These are phyloP conservation scores for Saturnispora besseyi DNA, from an alignment of 805 yeast genomes.

Conservation along the genomic window DNA sequence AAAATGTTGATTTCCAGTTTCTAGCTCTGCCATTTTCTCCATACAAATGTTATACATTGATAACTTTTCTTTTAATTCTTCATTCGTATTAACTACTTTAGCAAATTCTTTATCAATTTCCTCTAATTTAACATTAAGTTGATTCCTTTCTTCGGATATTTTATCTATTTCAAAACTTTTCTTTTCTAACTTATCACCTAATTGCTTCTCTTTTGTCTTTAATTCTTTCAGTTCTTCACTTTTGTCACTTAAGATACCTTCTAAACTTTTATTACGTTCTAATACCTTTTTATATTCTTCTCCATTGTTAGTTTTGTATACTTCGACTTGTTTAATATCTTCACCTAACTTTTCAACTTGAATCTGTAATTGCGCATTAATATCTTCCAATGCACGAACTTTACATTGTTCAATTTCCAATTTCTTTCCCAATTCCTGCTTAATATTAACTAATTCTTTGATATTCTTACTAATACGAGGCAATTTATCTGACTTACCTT, in stretches of 20 bases:
- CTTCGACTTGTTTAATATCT: background rate
- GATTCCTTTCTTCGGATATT: background rate
- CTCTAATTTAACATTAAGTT: background rate
- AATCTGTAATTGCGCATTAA: background rate
- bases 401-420: background rate
- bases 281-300: background rate
- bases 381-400: background rate
- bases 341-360: background rate
- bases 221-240: background rate
- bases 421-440: background rate
- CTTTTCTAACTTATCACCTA: background rate
- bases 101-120: background rate
- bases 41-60: background rate
- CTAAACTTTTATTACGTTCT: background rate
- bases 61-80: background rate
- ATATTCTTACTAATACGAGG: background rate
- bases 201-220: background rate
- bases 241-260: background rate
- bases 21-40: background rate
- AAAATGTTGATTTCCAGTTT: background rate
- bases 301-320: background rate
- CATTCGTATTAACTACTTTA: background rate
- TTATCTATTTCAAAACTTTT: background rate
- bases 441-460: background rate
- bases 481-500: background rate